Evolutionary conservation across 2,329 filamentous ascomycete genomes (phyloP), one percentile per base, ranked within the genome.

Genomic region (Dichotomopilus funicola): DNA sequence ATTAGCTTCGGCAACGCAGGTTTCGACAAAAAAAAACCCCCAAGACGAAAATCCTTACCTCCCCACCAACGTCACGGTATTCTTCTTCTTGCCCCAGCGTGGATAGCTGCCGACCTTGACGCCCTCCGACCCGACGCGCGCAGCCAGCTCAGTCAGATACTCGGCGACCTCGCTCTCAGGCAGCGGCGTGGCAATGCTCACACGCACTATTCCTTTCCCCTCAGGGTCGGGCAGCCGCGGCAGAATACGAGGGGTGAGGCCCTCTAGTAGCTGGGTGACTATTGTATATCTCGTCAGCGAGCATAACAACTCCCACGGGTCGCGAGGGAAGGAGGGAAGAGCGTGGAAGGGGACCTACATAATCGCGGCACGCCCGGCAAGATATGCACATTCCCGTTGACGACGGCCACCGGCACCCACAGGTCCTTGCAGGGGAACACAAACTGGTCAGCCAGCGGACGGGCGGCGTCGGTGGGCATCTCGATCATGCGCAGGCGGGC

Each of bases 31-130:
- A 27, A 27, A 27, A 27, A 27, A 27, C 2, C 2, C 19, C 19
- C 19, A 27, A 27, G 19, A 27, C 19, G 12, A 10, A 9, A 8
- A 35, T 13, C 48, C 55, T n/a, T 49, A 81, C 77, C 72, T 75
- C 62, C 83, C 82, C 19, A 96, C 91, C 52, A 99, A 75, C 9
- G 92, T 96, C 48, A 97, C 90, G 0, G 91, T 94, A 71, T 97
- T 97, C 60, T 79, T 79, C 65, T 83, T 83, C 77, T 89, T 92
- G 5, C 88, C 89, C 91, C 91, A 96, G 54, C 90, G 78, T 38
- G 94, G 94, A 72, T 99, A 97, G 71, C 89, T 95, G 47, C 94
- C 94, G 12, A 97, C 90, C 74, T 97, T 97, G 65, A 97, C 80
- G 3, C 90, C 91, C 65, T 81, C 83, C 0, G 83, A 75, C 68